Percentiles rank a stretch among this genome's conserved stretches.
Evolutionary conservation across 2,329 filamentous ascomycete genomes (phyloP).

Genomic region (Alternaria triticimaculans): DNA sequence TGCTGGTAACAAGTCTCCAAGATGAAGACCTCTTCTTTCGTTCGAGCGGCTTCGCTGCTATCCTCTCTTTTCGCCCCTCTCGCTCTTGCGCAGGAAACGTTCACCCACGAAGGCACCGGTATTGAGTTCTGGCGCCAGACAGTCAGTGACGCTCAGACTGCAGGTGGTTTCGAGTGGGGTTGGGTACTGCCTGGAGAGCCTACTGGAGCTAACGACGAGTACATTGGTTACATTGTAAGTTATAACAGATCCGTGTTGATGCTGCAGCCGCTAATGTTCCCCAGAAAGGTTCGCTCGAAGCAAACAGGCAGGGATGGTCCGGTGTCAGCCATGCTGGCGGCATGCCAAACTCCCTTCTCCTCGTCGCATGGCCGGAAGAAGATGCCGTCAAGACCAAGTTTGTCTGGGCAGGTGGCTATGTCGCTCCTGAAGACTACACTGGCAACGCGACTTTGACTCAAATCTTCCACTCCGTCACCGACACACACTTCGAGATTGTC

Average conservation of each 20-base stretch:
- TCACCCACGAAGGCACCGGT: constrained; percentile 39
- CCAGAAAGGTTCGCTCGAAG: constrained; percentile 39
- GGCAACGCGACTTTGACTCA: constrained; percentile 68
- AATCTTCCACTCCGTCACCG: constrained; percentile 64
- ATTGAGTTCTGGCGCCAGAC: constrained; percentile 42
- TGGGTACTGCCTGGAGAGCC: constrained; percentile 38
- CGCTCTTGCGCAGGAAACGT: constrained; percentile 40
- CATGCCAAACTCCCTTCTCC: constrained; percentile 46
- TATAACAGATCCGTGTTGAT: neutral
- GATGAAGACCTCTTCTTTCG: constrained; percentile 45
- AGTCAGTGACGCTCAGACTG: constrained; percentile 33
- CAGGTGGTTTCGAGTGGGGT: constrained; percentile 46
- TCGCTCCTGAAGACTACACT: constrained; percentile 63
- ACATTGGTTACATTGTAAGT: constrained; percentile 48
- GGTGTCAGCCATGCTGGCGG: constrained; percentile 46
- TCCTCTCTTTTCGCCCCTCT: constrained; percentile 41
- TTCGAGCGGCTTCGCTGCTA: constrained; percentile 47
- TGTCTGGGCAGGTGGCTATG: constrained; percentile 59
- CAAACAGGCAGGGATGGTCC: constrained; percentile 43
- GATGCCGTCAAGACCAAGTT: constrained; percentile 42
- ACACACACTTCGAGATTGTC: constrained; percentile 66
- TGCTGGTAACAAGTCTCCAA: constrained; percentile 28
- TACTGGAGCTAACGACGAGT: constrained; percentile 39
- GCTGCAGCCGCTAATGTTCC: constrained; percentile 14
- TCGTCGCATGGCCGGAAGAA: constrained; percentile 41